phyloP scores from a whole-genome alignment of 2,329 filamentous ascomycete genomes.

The Tricladium varicosporioides region DNA sequence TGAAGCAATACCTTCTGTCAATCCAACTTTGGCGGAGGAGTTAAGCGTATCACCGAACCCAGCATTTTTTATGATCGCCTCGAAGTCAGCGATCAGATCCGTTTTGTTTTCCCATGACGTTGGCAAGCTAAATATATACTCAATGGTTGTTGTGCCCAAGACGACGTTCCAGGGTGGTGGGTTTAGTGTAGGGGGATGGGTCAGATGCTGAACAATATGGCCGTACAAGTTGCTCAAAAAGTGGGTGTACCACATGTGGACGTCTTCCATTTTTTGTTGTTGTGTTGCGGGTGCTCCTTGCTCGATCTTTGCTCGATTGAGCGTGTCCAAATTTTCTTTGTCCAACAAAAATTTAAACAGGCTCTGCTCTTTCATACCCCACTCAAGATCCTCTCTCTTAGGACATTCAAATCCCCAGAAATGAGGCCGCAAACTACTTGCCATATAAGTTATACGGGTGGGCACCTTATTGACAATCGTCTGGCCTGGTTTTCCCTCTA shows the following conservation, averaged over 20 bases:
- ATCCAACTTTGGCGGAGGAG: neutral
- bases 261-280: neutral
- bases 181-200: too few relatives aligned
- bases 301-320: neutral
- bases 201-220: neutral
- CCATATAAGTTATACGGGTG: neutral
- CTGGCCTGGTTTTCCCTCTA: neutral
- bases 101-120: neutral
- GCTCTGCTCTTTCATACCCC: neutral
- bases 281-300: neutral
- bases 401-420: neutral
- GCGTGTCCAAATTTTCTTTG: neutral
- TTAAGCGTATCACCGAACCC: neutral
- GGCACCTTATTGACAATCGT: neutral
- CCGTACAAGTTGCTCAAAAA: neutral
- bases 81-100: neutral
- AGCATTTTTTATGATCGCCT: neutral
- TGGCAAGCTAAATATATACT: neutral
- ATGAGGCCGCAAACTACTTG: neutral
- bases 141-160: neutral
- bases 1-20: neutral
- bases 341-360: neutral
- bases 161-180: neutral
- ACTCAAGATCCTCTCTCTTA: neutral
- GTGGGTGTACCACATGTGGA: neutral